Base-by-base conservation (phyloP, 345 rosid genomes). In the Zanthoxylum bungeanum region DNA sequence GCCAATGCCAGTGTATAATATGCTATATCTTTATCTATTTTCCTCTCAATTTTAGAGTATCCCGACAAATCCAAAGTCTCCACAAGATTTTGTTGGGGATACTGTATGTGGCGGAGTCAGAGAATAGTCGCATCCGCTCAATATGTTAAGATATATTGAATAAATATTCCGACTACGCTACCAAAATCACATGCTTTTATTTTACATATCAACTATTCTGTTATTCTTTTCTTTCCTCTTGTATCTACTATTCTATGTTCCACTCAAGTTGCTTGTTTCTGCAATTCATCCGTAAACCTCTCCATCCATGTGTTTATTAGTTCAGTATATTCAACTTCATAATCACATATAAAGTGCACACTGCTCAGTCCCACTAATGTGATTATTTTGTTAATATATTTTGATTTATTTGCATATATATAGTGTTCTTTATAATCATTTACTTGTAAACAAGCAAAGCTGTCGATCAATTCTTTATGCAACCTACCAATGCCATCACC, bases 21-120 rank as follows among this genome's bases (percentile, higher is more conserved):
- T 66, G 59, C 31, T 52, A 0, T 16, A 55, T n/a, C 44, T 62
- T 69, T 24, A 34, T 67, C 46, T 7, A 7, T 61, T 25, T 47
- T 27, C 46, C 12, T 69, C 33, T 22, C 19, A 62, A 40, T 53
- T 49, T 55, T 1, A 57, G 22, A 53, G 17, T 49, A 46, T 70
- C 47, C 25, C 64, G 72, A 73, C 77, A 80, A 75, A 10, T 9
- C 31, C 66, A 4, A 30, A 50, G 76, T 68, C 75, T 79, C 84
- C 77, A 75, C 75, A n/a, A 42, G 64, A 53, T 60, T 77, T 59
- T 34, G 65, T 49, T 61, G 75, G 61, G 55, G 10, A 46, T 17
- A n/a, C 56, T 7, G 49, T 27, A n/a, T n/a, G n/a, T n/a, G n/a
- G n/a, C n/a, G n/a, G n/a, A n/a, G n/a, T n/a, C n/a, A n/a, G n/a